A percentile compares a stretch with the other conserved stretches of the same genome.
phyloP scores from a whole-genome alignment of 345 rosid species.

The Isatis tinctoria region DNA sequence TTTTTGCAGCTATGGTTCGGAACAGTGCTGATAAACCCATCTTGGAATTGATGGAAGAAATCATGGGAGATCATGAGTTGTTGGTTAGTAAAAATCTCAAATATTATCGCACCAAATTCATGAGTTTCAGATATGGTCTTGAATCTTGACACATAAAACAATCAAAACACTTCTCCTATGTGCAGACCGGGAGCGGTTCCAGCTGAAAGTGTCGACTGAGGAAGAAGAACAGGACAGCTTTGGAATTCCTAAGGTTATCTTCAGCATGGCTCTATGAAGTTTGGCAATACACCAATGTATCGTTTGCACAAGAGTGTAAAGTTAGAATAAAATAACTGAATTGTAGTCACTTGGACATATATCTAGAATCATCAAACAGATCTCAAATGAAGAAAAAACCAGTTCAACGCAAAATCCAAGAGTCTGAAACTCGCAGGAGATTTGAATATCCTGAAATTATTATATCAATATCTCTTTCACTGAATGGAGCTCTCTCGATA shows the following conservation, averaged over 20 bases:
- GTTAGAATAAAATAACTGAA: conserved; percentile 2
- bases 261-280: not conserved
- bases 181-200: conserved; percentile 45
- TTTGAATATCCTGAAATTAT: not conserved
- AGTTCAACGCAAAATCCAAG: not conserved
- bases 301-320: conserved; percentile 2
- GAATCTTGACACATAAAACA: not conserved
- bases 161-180: conserved; percentile 14
- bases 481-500: not conserved
- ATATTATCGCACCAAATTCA: not conserved
- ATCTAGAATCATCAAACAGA: not conserved
- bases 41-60: conserved; percentile 65
- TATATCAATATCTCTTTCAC: not conserved
- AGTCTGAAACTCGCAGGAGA: not conserved
- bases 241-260: no score
- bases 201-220: not conserved
- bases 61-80: conserved; percentile 91
- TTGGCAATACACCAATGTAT: not conserved
- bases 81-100: conserved; percentile 45
- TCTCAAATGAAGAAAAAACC: not conserved
- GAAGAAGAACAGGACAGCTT: not conserved
- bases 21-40: conserved; percentile 76
- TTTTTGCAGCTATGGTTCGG: conserved; percentile 83
- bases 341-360: not conserved
- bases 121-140: conserved; percentile 1